Evolutionary conservation across 345 rosid genomes (phyloP).

Genomic region (Ceriops decandra): DNA sequence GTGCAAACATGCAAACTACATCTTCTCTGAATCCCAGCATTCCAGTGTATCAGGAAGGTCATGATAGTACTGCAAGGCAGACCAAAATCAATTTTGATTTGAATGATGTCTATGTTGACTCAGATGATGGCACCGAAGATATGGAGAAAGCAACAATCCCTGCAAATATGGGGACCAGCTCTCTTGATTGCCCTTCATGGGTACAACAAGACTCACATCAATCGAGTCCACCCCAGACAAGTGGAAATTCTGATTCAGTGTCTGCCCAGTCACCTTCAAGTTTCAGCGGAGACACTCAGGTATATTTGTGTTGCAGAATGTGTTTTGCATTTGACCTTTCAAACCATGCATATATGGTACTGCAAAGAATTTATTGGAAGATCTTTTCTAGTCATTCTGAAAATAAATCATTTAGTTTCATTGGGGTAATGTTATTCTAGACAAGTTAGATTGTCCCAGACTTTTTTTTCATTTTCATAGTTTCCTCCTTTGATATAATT

Average conservation of each 20-base stretch:
- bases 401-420: not conserved
- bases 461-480: not conserved
- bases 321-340: not conserved
- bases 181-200: conserved; percentile 88
- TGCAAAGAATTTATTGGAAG: not conserved
- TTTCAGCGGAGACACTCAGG: conserved; percentile 89
- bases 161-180: conserved; percentile 51
- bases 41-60: conserved; percentile 30
- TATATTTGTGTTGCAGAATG: conserved; percentile 19
- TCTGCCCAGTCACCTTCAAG: conserved; percentile 97
- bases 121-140: conserved; percentile 76
- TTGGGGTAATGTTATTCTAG: not conserved
- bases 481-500: not conserved
- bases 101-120: conserved; percentile 80
- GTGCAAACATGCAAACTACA: conserved; percentile 20
- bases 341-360: not conserved
- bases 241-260: conserved; percentile 93
- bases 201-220: conserved; percentile 70
- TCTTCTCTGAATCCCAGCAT: conserved; percentile 25
- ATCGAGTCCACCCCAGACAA: conserved; percentile 95
- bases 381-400: not conserved
- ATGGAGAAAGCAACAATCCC: conserved; percentile 64
- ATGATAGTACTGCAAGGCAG: conserved; percentile 42
- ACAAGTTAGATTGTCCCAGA: not conserved
- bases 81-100: conserved; percentile 83